Conservation (phyloP, 768 basidiomycete species). For the Termitomyces sp. region DNA sequence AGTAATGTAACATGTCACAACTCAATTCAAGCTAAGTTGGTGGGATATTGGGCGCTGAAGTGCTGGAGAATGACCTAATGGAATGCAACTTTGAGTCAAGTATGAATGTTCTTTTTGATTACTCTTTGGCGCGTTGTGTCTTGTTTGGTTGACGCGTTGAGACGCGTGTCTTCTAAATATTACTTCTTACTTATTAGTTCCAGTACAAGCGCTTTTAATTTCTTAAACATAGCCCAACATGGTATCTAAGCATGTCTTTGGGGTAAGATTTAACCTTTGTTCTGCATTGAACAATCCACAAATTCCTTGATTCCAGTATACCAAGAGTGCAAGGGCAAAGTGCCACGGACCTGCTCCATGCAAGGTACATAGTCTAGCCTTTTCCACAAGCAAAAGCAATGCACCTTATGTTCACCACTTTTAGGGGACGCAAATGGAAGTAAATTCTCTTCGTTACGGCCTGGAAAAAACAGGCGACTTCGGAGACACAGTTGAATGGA, state of each 20-base stretch:
- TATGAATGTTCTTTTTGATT: not conserved
- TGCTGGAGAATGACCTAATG: not conserved
- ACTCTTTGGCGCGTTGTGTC: constrained; percentile 26
- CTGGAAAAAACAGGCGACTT: constrained; percentile 35
- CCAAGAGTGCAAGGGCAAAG: constrained; percentile 61
- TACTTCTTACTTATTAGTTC: not conserved
- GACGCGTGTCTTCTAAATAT: constrained; percentile 3
- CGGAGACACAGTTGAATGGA: constrained; percentile 69
- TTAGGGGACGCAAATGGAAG: constrained; percentile 43
- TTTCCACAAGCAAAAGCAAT: not conserved
- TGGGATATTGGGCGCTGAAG: not conserved
- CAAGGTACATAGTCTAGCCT: constrained; percentile 24
- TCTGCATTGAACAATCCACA: not conserved
- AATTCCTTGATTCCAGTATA: constrained; percentile 44
- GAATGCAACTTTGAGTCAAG: not conserved
- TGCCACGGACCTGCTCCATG: constrained; percentile 65
- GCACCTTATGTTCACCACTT: not conserved
- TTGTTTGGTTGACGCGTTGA: constrained; percentile 25
- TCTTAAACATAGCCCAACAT: not conserved
- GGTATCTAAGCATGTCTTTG: constrained; percentile 15
- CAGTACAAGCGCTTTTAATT: not conserved
- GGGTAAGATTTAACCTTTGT: constrained; percentile 8
- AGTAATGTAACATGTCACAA: not conserved
- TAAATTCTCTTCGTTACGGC: constrained; percentile 66
- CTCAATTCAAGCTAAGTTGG: not conserved